Evolutionary conservation across 768 basidiomycete genomes (phyloP), one percentile per base, ranked within the genome.

Genomic region (Suillus clintonianus): DNA sequence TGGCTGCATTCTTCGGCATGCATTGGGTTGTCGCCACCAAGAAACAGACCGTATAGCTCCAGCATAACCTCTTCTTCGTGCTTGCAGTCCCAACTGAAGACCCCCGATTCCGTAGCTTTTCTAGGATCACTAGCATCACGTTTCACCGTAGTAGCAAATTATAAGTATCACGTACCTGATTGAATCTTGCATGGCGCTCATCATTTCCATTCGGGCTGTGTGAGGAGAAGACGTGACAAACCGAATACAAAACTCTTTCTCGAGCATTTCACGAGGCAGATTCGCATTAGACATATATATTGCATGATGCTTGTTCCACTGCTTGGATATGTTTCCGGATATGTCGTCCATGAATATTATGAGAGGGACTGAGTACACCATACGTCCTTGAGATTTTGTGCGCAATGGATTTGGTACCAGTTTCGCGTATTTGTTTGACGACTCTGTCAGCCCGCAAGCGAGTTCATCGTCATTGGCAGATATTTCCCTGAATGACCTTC

Each of bases 251-350:
- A 68, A 74, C 42, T 77, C 75, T 39, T 78, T 71, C 42, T 81
- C 73, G 0, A 81, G 39, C 30, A 72, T 67, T 34, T 69, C 39
- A 0, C 69, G 64, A 2, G 76, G 77, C 4, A 81, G 43, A 8
- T 51, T 62, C 0, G 61, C 76, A 64, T 80, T 78, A 0, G 71
- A 77, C 58, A 78, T 64, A 30, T 80, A 81, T 0, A 71, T 62
- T 0, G 71, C 66, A 19, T 76, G 71, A 36, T 80, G 76, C 34
- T 76, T 75, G 41, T 81, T 77, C 75, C 76, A 81, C 34, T 79
- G 78, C 48, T 78, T 80, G 5, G 68, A 76, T 5, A 66, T 59
- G 36, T 79, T 80, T 0, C 71, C 79, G 0, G 73, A 80, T 0
- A 80, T 68, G 56, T 80, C 75, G 45, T 80, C 77, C 54, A 77